A percentile compares a stretch with the other conserved stretches of the same genome.
Conservation (phyloP, 768 basidiomycete genomes). For the Cyclocybe cylindracea region DNA sequence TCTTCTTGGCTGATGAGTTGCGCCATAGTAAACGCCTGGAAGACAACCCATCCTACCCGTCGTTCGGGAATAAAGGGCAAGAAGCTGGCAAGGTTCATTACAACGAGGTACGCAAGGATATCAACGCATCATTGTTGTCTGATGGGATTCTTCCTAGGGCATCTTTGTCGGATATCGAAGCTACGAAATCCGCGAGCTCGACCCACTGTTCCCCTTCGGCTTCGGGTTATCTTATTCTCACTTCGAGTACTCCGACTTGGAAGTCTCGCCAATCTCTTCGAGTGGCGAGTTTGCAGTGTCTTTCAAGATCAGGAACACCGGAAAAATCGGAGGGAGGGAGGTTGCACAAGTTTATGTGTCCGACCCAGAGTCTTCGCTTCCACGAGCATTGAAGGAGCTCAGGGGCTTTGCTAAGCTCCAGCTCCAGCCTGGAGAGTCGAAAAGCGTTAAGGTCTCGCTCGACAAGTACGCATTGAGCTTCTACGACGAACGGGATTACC, state of each 20-base stretch:
- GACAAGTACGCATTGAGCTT: constrained; percentile 51
- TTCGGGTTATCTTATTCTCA: constrained; percentile 62
- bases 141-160: constrained; percentile 28
- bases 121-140: neutral
- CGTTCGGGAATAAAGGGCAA: constrained; percentile 44
- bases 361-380: constrained; percentile 41
- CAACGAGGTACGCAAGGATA: constrained; percentile 37
- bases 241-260: constrained; percentile 51
- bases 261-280: constrained; percentile 30
- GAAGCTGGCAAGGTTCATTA: constrained; percentile 44
- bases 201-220: constrained; percentile 56
- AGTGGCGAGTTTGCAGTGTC: constrained; percentile 37
- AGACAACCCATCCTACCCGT: constrained; percentile 51
- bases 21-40: constrained; percentile 43
- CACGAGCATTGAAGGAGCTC: constrained; percentile 46
- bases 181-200: constrained; percentile 44
- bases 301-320: constrained; percentile 47
- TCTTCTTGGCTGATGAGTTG: neutral
- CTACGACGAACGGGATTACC: constrained; percentile 41
- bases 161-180: constrained; percentile 56
- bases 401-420: constrained; percentile 50
- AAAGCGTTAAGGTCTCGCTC: constrained; percentile 36
- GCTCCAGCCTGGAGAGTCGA: constrained; percentile 43
- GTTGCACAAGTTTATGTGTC: constrained; percentile 49
- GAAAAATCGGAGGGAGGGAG: constrained; percentile 45